Conservation (phyloP, 1,284 basidiomycete species). For the Moniliella sp. region DNA sequence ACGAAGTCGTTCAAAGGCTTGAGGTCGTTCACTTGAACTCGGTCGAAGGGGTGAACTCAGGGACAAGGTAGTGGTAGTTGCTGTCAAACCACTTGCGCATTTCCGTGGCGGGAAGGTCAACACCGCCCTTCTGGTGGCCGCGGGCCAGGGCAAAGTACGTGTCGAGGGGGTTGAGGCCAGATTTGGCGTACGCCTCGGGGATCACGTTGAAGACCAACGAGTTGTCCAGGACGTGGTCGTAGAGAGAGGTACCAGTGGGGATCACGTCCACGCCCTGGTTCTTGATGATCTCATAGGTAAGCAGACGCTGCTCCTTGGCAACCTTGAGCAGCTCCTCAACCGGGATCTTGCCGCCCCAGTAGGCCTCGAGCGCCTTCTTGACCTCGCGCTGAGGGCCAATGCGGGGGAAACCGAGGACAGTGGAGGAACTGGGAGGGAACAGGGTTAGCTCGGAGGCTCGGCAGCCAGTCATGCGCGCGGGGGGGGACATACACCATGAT, state of each 20-base stretch:
- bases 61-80: slow-evolving; percentile 98
- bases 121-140: slow-evolving; percentile 71
- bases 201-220: slow-evolving; percentile 90
- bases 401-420: slow-evolving; percentile 71
- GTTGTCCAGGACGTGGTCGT: slow-evolving; percentile 96
- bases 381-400: slow-evolving; percentile 90
- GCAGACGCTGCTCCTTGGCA: slow-evolving; percentile 69
- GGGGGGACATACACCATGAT: no score
- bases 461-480: no score
- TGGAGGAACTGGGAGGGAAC: no score
- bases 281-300: slow-evolving; percentile 74
- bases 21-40: slow-evolving; percentile 94
- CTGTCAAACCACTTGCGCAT: slow-evolving; percentile 99
- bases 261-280: slow-evolving; percentile 68
- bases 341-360: slow-evolving; percentile 84
- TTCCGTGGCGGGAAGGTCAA: slow-evolving; percentile 96
- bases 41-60: slow-evolving; percentile 70
- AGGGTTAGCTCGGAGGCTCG: no score
- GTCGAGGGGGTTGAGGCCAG: slow-evolving; percentile 70
- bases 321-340: slow-evolving; percentile 71
- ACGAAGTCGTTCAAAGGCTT: slow-evolving; percentile 68
- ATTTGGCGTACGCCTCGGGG: slow-evolving; percentile 75
- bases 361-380: slow-evolving; percentile 62
- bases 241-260: slow-evolving; percentile 91
- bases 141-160: slow-evolving; percentile 83